Conservation (phyloP, 805 yeast species). For the Cyberlindnera subsufficiens region DNA sequence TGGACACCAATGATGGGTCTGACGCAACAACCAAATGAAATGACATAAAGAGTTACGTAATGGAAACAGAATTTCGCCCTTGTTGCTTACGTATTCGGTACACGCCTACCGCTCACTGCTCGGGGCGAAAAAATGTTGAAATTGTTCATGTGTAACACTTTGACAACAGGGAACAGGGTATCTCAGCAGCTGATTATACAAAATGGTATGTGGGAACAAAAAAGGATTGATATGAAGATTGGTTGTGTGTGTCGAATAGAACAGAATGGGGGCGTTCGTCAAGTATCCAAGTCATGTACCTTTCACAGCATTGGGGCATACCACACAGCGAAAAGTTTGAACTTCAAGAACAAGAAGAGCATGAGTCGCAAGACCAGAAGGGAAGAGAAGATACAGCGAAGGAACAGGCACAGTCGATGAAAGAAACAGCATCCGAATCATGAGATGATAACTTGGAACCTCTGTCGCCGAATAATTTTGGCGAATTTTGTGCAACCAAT, state of each 20-base stretch:
- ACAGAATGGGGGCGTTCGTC: neutral
- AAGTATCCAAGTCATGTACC: no score
- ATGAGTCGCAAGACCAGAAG: no score
- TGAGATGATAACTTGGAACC: no score
- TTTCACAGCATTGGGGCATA: no score
- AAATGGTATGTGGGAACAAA: slow-evolving; percentile 16
- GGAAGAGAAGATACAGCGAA: no score
- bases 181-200: slow-evolving; percentile 12
- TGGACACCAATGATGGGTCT: neutral
- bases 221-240: neutral
- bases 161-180: neutral
- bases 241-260: neutral
- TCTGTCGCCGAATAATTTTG: no score
- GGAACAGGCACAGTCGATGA: no score
- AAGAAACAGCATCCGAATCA: no score
- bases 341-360: no score
- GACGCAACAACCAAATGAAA: neutral
- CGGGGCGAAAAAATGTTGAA: slow-evolving; percentile 4
- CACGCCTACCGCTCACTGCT: neutral
- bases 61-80: neutral
- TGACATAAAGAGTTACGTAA: neutral
- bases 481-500: no score
- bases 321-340: no score
- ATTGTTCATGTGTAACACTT: neutral
- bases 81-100: neutral